phyloP scores from a whole-genome alignment of 805 yeast species.

The Novakomyces olei region DNA sequence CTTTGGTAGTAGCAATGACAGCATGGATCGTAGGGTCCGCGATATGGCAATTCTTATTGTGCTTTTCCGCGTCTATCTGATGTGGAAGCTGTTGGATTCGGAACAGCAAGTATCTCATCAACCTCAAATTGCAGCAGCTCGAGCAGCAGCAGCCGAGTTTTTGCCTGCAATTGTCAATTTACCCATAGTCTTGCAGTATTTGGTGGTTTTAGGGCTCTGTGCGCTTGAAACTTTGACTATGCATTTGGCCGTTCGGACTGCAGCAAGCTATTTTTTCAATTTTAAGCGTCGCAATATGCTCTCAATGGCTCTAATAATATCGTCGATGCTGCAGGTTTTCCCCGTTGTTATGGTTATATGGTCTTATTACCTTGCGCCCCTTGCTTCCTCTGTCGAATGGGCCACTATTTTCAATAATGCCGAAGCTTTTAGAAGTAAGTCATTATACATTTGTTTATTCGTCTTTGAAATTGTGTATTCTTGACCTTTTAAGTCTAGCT shows the following conservation, averaged over 20 bases:
- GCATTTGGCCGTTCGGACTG: conserved; percentile 18
- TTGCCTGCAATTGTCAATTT: background rate
- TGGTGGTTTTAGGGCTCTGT: conserved; percentile 17
- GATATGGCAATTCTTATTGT: conserved; percentile 40
- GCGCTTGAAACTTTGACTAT: conserved; percentile 15
- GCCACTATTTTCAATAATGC: conserved; percentile 40
- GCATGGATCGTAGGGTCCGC: conserved; percentile 10
- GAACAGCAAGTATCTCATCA: conserved; percentile 1
- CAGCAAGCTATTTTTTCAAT: conserved; percentile 16
- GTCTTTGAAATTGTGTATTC: background rate
- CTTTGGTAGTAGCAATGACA: conserved; percentile 11
- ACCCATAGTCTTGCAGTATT: conserved; percentile 15
- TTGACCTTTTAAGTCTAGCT: background rate
- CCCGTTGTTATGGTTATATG: conserved; percentile 89
- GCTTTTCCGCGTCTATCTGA: conserved; percentile 69
- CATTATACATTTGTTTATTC: background rate
- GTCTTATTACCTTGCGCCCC: conserved; percentile 76
- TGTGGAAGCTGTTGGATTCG: conserved; percentile 80
- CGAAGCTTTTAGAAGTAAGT: conserved; percentile 28
- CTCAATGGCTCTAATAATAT: conserved; percentile 46
- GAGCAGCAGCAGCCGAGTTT: background rate
- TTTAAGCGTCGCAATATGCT: conserved; percentile 25
- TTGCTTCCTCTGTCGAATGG: conserved; percentile 34
- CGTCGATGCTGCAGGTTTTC: conserved; percentile 60
- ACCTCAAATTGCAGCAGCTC: no score